A percentile compares a stretch with the other conserved stretches of the same genome.
Conservation (phyloP, 371 early-diverging fungal genomes). For the Actinomucor elegans region DNA sequence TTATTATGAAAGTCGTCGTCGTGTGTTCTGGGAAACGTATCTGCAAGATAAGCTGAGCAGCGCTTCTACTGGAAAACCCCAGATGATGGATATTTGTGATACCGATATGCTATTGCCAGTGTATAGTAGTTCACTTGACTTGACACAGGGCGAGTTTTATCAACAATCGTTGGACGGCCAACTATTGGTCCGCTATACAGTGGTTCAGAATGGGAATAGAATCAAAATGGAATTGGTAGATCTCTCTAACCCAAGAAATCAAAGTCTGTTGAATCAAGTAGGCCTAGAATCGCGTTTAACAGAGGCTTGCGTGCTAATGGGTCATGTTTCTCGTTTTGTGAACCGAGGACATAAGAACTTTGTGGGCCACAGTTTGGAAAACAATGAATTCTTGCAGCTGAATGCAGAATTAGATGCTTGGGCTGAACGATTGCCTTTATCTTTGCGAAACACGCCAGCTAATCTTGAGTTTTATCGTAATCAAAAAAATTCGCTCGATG, state of each 20-base stretch:
- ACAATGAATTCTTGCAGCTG: constrained; percentile 36
- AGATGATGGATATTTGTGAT: constrained; percentile 55
- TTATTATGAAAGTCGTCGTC: constrained; percentile 48
- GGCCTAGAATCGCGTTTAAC: constrained; percentile 5
- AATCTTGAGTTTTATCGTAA: constrained; percentile 21
- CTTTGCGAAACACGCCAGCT: constrained; percentile 33
- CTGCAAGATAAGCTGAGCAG: constrained; percentile 42
- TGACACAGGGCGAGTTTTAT: not conserved
- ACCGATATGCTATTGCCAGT: constrained; percentile 54
- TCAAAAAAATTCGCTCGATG: constrained; percentile 4
- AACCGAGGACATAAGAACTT: constrained; percentile 45
- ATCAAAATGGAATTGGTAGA: constrained; percentile 1
- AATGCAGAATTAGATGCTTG: constrained; percentile 43
- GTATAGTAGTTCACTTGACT: constrained; percentile 33
- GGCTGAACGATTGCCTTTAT: constrained; percentile 37
- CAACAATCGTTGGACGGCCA: constrained; percentile 2
- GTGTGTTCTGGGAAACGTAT: constrained; percentile 55
- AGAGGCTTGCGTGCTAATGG: constrained; percentile 25
- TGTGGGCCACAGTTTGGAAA: constrained; percentile 15
- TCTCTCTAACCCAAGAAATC: not conserved
- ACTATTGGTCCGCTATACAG: not conserved
- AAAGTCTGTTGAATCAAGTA: not conserved
- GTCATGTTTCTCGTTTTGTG: constrained; percentile 42
- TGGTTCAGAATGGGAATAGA: not conserved
- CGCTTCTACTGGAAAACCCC: constrained; percentile 55